phyloP scores from a whole-genome alignment of 768 basidiomycete species.

The Kwoniella heveanensis region DNA sequence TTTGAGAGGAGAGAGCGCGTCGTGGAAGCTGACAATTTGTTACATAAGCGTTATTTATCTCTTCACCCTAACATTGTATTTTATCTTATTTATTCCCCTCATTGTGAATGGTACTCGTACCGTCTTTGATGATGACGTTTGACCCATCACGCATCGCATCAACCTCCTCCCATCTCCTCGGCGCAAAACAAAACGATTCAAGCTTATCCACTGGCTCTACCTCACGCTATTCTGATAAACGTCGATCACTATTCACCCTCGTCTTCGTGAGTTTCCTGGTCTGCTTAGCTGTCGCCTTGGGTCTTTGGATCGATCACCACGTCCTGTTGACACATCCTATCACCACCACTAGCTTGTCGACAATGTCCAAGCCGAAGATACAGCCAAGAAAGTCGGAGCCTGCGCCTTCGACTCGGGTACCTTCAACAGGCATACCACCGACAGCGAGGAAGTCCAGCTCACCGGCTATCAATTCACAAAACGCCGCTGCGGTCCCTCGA shows the following conservation, averaged over 20 bases:
- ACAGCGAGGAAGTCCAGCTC: slow-evolving; percentile 23
- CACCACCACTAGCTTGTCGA: neutral
- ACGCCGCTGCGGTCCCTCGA: slow-evolving; percentile 19
- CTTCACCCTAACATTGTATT: no score
- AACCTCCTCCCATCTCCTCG: neutral
- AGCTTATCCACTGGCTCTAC: no score
- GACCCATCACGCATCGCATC: neutral
- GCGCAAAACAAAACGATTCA: neutral
- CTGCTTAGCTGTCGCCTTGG: neutral
- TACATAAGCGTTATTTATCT: no score
- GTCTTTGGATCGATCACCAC: neutral
- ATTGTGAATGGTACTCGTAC: no score
- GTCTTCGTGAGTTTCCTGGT: no score
- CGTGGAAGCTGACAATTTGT: no score
- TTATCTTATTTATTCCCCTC: no score
- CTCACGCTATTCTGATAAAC: no score
- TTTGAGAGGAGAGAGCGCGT: neutral
- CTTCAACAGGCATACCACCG: slow-evolving; percentile 12
- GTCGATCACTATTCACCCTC: no score
- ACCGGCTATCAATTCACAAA: slow-evolving; percentile 17
- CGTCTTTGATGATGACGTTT: neutral
- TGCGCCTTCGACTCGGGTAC: slow-evolving; percentile 4
- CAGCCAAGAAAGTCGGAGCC: slow-evolving; percentile 14
- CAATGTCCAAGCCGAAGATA: slow-evolving; percentile 18
- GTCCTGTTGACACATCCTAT: neutral